Base-by-base conservation (phyloP, 176 grass and related monocot species). In the Hsuehochloa calcarea region DNA sequence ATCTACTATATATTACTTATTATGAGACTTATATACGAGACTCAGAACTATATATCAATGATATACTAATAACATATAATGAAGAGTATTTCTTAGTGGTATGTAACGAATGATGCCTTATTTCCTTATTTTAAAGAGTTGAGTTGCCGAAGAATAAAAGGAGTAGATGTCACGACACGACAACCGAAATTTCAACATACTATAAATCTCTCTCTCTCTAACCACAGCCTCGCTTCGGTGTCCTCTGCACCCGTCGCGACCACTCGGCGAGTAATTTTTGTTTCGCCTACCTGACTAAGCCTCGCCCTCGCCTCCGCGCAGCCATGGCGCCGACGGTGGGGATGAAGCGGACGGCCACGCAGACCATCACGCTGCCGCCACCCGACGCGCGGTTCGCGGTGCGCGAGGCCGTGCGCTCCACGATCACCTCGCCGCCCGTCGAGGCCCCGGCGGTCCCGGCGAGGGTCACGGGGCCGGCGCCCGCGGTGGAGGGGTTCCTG, bases 241-340 rank as follows among this genome's bases (percentile, higher is more conserved):
- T 72, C 74, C 69, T 64, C 65, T 54, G 50, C 49, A 56, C 15
- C 67, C 58, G 44, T 62, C 61, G 82, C 82, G 62, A 55, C 80
- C 59, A 80, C 43, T 52, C 54, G 70, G 41, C 40, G 61, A 37
- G 49, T 38, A 35, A 10, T 64, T 77, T 40, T n/a, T 39, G 2
- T 15, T 70, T 23, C 49, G 65, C 54, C 16, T 37, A 38, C 38
- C 74, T 81, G 82, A 89, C 77, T 66, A 75, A 65, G 75, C 49
- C 72, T 37, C 75, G 77, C 41, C 54, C 58, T 37, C 69, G 70
- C 46, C 74, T 27, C 69, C 27, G 92, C 86, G 77, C 58, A 77
- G 75, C 81, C 88, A 96, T 96, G 93, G 93, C 92, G 69, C 91
- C 96, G 72, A 83, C 91, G 77, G 89, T 88, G 77, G 85, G 63